A percentile compares a stretch with the other conserved stretches of the same genome.
Conservation (phyloP, 305 asterid genomes). For the Fraxinus sp. region DNA sequence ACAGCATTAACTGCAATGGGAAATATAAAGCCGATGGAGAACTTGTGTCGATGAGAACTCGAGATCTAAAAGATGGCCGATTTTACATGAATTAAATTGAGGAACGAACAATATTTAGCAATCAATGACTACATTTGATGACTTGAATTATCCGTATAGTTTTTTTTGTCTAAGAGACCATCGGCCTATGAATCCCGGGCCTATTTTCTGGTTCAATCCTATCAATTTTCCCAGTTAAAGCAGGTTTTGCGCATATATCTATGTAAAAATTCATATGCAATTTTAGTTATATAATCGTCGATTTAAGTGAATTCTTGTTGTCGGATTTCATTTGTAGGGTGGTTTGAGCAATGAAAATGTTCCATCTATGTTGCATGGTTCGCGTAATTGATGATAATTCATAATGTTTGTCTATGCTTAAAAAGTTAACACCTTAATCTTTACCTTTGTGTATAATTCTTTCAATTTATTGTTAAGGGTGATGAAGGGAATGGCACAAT, state of each 20-base stretch:
- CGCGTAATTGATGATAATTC: not conserved
- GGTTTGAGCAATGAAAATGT: not conserved
- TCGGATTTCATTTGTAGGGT: not conserved
- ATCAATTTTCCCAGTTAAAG: not conserved
- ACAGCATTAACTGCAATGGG: conserved; percentile 1
- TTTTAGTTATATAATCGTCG: not conserved
- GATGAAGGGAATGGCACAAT: too few species aligned
- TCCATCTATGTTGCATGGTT: not conserved
- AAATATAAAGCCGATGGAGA: conserved; percentile 21
- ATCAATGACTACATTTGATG: not conserved
- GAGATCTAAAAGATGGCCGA: conserved; percentile 23
- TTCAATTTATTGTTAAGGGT: not conserved
- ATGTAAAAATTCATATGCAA: not conserved
- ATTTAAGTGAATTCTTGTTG: not conserved
- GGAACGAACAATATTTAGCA: not conserved
- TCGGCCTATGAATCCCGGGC: not conserved
- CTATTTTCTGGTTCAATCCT: not conserved
- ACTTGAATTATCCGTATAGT: not conserved
- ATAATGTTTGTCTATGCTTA: not conserved
- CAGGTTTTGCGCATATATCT: not conserved
- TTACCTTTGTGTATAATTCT: not conserved
- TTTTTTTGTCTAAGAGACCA: not conserved
- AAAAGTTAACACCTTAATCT: not conserved
- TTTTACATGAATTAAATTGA: conserved; percentile 5
- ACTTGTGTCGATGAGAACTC: conserved; percentile 10